Base-by-base conservation (phyloP, 305 asterid species). In the Plantago rigida region DNA sequence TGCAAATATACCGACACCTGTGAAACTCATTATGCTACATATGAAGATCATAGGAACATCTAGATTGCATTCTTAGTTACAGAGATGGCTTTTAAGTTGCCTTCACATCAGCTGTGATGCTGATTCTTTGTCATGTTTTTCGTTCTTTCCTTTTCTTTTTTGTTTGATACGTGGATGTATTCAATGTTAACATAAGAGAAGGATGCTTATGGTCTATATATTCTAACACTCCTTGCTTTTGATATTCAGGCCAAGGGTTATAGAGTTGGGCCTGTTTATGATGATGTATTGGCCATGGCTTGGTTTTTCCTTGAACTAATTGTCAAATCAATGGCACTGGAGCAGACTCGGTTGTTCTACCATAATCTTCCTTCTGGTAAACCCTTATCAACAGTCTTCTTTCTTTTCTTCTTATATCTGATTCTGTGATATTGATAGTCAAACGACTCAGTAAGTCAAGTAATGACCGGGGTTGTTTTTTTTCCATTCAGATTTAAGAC, bases 251-350 rank as follows among this genome's bases (percentile, higher is more conserved):
- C 97, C 50, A 92, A 92, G 79, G 99, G 99, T 64, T 92, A 92
- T 66, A 97, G 99, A 59, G 99, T 92, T 53, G 99, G 99, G 63
- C 99, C 99, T 15, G 99, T 92, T 64, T 92, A 92, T 15, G 99
- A 92, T 83, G 99, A 92, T 77, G 99, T 92, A 60, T 74, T 92
- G 87, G 95, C 99, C 64, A 92, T 92, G 99, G 99, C 97, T 72
- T 92, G 99, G 97, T 89, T 92, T 80, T 92, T 92, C 71, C 99
- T 92, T 63, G 99, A 92, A 73, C 80, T 92, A 69, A 83, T 92
- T 65, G 95, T 92, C 81, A 92, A 92, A 75, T 92, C 99, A 62
- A 87, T 92, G 91, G 92, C 99, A 65, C 72, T 92, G 71, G 99
- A 92, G 89, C 99, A 89, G 84, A 76, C 93, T 69, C 89, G 96